Evolutionary conservation across 176 grass and related monocot species (phyloP), one percentile per base, ranked within the genome.

Genomic region (Rhipidocladum racemiflorum): DNA sequence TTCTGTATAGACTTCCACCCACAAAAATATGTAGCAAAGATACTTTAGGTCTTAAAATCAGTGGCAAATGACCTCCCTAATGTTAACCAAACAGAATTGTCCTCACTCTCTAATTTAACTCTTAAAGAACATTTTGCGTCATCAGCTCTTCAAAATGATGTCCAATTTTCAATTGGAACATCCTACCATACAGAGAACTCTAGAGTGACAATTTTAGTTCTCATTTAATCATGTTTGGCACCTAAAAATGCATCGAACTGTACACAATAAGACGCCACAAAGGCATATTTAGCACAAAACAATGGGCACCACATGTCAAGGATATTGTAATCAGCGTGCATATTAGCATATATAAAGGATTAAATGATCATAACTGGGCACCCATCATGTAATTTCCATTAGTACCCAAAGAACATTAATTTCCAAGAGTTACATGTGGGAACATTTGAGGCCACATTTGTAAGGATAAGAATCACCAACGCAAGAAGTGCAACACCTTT

Each of bases 361-460:
- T 83, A 61, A 70, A 61, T 61, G 17, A n/a, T 35, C 12, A 53
- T 25, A 63, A 3, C 5, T 50, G 29, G 29, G 1, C 36, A 61
- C 3, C 0, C 15, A 28, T 28, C 9, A 53, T 65, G 13, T 29
- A 67, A 18, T 63, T 25, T 39, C 46, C 23, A 64, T 10, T 1
- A 49, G 32, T 42, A 65, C 0, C 43, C 28, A 61, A 67, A 16
- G 9, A 86, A 77, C 4, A 59, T 4, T 34, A 40, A 49, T 61
- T 70, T 15, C 12, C 4, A 55, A 51, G 23, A 79, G 9, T 42
- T 79, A 94, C 95, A 92, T 77, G 95, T 98, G 10, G 95, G 95
- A 34, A 98, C 95, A 81, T 98, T 97, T 21, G 95, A 98, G 16
- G 95, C 95, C 7, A 98, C 89, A 66, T 98, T 98, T 60, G 95